Base-by-base conservation (phyloP, 495 filamentous ascomycete species). In the Hyaloscypha bicolor region DNA sequence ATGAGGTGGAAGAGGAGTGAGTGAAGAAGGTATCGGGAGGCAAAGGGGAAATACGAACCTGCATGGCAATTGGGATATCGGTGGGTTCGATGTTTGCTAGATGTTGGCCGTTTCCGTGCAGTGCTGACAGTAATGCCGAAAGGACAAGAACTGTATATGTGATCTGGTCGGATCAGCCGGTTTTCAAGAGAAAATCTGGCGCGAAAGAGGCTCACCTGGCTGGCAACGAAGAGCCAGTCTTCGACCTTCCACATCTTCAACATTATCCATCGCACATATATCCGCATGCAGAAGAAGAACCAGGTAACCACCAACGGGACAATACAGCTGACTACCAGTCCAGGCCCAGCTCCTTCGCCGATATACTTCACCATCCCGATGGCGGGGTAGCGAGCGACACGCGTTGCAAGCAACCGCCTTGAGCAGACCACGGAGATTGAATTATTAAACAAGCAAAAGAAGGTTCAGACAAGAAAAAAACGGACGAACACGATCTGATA, bases 211-310 rank as follows among this genome's bases (percentile, higher is more conserved):
- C 52, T 57, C 57, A 68, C 65, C 55, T 68, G 65, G 58, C 65
- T 63, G n/a, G 59, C 53, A 63, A 68, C 52, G 51, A 68, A 68
- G 30, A 68, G 60, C 65, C 59, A 68, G 58, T 68, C 65, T 37
- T 68, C 65, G 19, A 63, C 30, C 48, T 58, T 68, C 65, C 65
- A 68, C 9, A 68, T 56, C 51, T 68, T 68, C 32, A 56, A 57
- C 60, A 68, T 19, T 31, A 63, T 19, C 52, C 31, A 55, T 35
- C 65, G 31, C 19, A 56, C 42, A 19, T 68, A 68, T 16, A 68
- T 63, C 19, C 65, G 48, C 31, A 58, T 39, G 6, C 51, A 32
- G 31, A 63, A 68, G 37, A 68, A 68, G 12, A 63, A 25, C 65
- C 59, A 68, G 14, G 65, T 63, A 19, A 68, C 21, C 6, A 48